Evolutionary conservation across 164 flowering plant genomes (phyloP), one percentile per base, ranked within the genome.

Genomic region (Aristolochia fimbriata): DNA sequence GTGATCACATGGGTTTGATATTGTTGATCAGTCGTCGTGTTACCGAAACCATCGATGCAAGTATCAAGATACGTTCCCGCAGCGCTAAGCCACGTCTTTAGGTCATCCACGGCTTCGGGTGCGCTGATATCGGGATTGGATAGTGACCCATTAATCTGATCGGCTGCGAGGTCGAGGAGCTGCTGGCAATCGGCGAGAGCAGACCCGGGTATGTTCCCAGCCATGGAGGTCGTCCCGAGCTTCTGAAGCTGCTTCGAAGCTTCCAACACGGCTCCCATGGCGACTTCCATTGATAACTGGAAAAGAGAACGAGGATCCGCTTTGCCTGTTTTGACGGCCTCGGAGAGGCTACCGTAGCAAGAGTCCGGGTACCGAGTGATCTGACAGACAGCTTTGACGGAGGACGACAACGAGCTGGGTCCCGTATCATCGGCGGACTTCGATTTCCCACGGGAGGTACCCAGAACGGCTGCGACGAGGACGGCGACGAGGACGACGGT

Each of bases 61-160:
- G 87, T 86, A 23, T 85, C 82, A 55, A 74, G 77, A 58, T 86
- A 71, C 0, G 92, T 81, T 66, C 79, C 50, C 3, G 89, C 81
- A 0, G 75, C 64, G 62, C 91, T 84, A 24, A 88, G 58, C 96
- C 93, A 86, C 19, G 96, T 86, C 72, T 72, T 74, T 15, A 88
- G 53, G 52, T 85, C 81, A 23, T 66, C 69, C 60, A 84, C 70
- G 63, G 67, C 71, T 23, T 64, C 76, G 0, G 63, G 15, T 20
- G 25, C n/a, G 9, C 20, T 31, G 15, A 41, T 9, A 24, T 53
- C 2, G 55, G 59, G 52, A 27, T 72, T 65, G 20, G 82, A 57
- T 19, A 73, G 22, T 11, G 97, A 73, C 17, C 77, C 77, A 58
- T 79, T 74, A 47, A 84, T 74, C 15, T 62, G 71, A 20, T 74